Evolutionary conservation across 169 alveolate species (phyloP), one percentile per base, ranked within the genome.

Genomic region (Amoebophrya sp.): DNA sequence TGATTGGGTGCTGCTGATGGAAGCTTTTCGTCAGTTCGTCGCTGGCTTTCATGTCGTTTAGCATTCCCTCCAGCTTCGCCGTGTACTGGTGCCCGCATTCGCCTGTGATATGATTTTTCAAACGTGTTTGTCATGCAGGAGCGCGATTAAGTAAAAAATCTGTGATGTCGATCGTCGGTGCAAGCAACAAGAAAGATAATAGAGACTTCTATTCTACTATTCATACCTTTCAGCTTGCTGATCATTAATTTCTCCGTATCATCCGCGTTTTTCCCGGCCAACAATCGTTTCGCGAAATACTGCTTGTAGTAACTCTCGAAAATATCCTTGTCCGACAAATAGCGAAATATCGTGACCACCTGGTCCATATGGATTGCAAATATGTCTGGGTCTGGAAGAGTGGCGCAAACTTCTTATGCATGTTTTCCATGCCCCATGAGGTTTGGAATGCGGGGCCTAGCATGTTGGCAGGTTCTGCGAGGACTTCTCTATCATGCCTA

Each of bases 271-370:
- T 10, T 23, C 55, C 93, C 93, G 41, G 93, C 53, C 38, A 91
- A 89, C 2, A 91, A 77, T 2, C 93, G 93, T 7, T 91, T 90
- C 0, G 93, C 47, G 47, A 91, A 35, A 77, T 91, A 91, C 77
- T 90, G 92, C 88, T 92, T 92, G 92, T 94, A 94, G 90, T 91
- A 77, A n/a, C 92, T 93, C 47, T 93, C 95, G 40, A 94, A 94
- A 89, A 94, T 92, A 38, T 94, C 95, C 90, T 94, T 94, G 90
- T 93, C 94, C 40, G 77, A 92, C 40, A 94, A 90, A 53, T 89
- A 94, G 55, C 95, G 93, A 91, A 94, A 94, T 41, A 94, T 91
- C 38, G 92, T 91, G 90, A 94, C 92, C 77, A 94, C 94, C 94
- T 93, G 89, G 66, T 89, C 92, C n/a, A 77, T 77, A 35, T 39